Conservation (phyloP, 352 stramenopile species). For the Globisporangium nodosum region DNA sequence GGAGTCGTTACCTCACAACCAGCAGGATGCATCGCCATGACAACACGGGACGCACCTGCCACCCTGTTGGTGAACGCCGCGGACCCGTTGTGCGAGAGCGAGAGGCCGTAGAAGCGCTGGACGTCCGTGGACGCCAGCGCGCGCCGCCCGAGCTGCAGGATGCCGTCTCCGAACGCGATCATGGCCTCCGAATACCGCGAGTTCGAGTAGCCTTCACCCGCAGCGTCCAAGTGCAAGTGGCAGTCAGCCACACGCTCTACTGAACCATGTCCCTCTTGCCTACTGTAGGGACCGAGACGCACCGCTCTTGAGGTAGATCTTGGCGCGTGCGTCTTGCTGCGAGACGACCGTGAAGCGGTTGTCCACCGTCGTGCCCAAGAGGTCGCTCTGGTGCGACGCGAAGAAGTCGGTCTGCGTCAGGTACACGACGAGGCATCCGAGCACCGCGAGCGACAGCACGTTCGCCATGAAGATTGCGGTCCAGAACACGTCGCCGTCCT, state of each 20-base stretch:
- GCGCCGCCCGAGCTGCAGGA: constrained; percentile 55
- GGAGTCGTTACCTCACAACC: neutral
- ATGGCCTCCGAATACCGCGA: constrained; percentile 63
- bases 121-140: constrained; percentile 39
- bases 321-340: constrained; percentile 43
- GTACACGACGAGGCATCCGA: constrained; percentile 58
- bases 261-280: neutral
- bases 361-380: constrained; percentile 80
- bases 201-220: constrained; percentile 53
- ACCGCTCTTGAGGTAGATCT: constrained; percentile 83
- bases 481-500: constrained; percentile 66
- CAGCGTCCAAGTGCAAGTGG: neutral
- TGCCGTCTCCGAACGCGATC: constrained; percentile 57
- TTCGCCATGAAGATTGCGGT: constrained; percentile 61
- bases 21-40: neutral
- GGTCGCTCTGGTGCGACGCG: constrained; percentile 65
- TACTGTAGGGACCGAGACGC: neutral
- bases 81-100: constrained; percentile 64
- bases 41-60: constrained; percentile 23
- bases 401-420: constrained; percentile 82
- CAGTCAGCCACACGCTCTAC: neutral
- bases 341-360: constrained; percentile 79
- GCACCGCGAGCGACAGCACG: constrained; percentile 59
- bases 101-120: constrained; percentile 65
- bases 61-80: constrained; percentile 62